Evolutionary conservation across 495 filamentous ascomycete genomes (phyloP), one percentile per base, ranked within the genome.

Genomic region (Aspergillus heteromorphus): DNA sequence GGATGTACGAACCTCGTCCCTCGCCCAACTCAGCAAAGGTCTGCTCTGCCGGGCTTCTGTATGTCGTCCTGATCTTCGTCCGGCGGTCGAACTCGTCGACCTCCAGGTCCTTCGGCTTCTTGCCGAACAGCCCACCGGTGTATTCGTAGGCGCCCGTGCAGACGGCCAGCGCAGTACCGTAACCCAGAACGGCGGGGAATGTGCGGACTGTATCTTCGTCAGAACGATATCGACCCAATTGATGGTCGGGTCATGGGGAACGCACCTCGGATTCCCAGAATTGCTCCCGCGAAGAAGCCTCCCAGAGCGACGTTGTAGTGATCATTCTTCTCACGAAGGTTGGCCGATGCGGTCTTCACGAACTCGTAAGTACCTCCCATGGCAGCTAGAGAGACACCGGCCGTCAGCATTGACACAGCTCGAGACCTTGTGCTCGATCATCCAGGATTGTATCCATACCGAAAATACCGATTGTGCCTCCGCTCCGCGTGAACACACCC

Each of bases 1-100:
- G 16, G 30, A 27, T 47, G 27, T 23, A 70, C 79, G 61, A 79
- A 93, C 91, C 88, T 83, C 92, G 80, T 56, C 91, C 90, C 76
- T 99, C 95, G 23, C 95, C 95, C 51, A 97, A 53, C 53, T 92
- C 79, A 9, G 82, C 77, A 51, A 97, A 73, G 8, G 88, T 96
- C 73, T 97, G 84, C 67, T 92, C 84, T 20, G 91, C 79, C 18
- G 91, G 87, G 55, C 84, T 79, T 67, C 91, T 79, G 62, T 84
- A 81, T 59, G 82, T 85, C 76, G 80, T 86, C 63, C 91, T 82
- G 65, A 96, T 56, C 47, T 78, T 70, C 65, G 93, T 82, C 66
- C 92, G 92, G 63, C 85, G 78, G 55, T 87, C 85, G 56, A 87
- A 91, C 63, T 96, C 88, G 64, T 97, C 92, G 50, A 85, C 76